These are phyloP conservation scores for Oleoguttula mirabilis DNA, from an alignment of 495 filamentous ascomycete genomes.

Conservation along the genomic window DNA sequence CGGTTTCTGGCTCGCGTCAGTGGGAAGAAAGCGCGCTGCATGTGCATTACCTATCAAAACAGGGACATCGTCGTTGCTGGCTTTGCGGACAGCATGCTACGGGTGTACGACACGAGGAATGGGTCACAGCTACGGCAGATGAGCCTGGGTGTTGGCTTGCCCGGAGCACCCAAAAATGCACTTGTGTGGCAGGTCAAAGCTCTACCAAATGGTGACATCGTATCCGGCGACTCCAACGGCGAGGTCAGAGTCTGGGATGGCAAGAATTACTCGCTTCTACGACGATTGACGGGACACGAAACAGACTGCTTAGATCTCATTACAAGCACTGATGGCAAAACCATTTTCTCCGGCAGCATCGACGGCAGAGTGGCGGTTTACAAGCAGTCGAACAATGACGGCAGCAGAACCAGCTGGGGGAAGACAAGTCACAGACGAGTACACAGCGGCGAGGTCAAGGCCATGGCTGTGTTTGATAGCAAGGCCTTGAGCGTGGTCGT, in stretches of 20 bases:
- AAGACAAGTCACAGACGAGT: conserved; percentile 71
- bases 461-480: conserved; percentile 69
- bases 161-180: conserved; percentile 66
- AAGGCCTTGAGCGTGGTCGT: conserved; percentile 68
- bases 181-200: conserved; percentile 90
- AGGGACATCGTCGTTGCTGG: conserved; percentile 73
- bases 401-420: conserved; percentile 57
- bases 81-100: conserved; percentile 83
- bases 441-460: conserved; percentile 88
- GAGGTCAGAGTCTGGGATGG: conserved; percentile 89
- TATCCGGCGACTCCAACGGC: conserved; percentile 89
- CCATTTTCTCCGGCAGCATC: conserved; percentile 82
- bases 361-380: conserved; percentile 78
- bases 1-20: conserved; percentile 57
- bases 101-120: conserved; percentile 75
- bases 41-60: conserved; percentile 82
- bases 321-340: conserved; percentile 64
- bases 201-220: conserved; percentile 73
- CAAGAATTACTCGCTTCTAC: conserved; percentile 73
- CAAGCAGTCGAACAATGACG: conserved; percentile 45
- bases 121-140: conserved; percentile 64
- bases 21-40: conserved; percentile 68
- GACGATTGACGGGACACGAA: conserved; percentile 71
- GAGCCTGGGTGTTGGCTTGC: conserved; percentile 65
- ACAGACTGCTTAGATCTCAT: conserved; percentile 84